phyloP scores from a whole-genome alignment of 1,284 basidiomycete genomes.

The Ceratobasidium sp. region DNA sequence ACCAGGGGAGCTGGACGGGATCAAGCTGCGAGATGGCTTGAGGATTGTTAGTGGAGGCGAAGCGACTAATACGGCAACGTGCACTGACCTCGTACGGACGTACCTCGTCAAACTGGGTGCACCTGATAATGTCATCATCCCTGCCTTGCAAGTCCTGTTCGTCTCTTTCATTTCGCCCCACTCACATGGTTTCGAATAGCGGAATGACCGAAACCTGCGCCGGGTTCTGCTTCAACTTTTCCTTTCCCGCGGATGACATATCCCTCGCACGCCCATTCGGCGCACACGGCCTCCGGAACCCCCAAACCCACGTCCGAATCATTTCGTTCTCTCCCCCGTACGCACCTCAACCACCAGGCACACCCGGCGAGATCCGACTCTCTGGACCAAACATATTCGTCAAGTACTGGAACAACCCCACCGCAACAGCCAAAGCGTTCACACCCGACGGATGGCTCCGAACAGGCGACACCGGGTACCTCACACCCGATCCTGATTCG shows the following conservation, averaged over 20 bases:
- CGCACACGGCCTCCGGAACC: conserved; percentile 5
- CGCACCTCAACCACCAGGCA: not conserved
- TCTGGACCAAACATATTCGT: conserved; percentile 8
- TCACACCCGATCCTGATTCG: not conserved
- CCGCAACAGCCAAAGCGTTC: not conserved
- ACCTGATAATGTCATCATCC: not conserved
- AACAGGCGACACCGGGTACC: conserved; percentile 18
- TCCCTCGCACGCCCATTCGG: not conserved
- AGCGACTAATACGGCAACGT: not conserved
- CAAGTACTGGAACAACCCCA: conserved; percentile 26
- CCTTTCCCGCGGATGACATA: conserved; percentile 3
- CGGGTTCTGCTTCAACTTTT: conserved; percentile 10
- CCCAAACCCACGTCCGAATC: conserved; percentile 4
- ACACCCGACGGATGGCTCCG: conserved; percentile 3
- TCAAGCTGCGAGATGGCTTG: not conserved
- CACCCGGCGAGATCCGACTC: conserved; percentile 18
- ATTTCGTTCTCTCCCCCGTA: not conserved
- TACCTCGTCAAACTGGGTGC: conserved; percentile 4
- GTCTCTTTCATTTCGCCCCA: not conserved
- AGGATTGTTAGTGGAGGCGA: conserved; percentile 25
- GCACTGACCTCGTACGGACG: not conserved
- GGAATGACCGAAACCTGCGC: conserved; percentile 10
- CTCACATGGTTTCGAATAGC: not conserved
- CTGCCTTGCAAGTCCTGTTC: conserved; percentile 1
- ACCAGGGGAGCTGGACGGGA: not conserved